Conservation (phyloP, 192 early-diverging fungal species). For the Phlyctochytrium bullatum region DNA sequence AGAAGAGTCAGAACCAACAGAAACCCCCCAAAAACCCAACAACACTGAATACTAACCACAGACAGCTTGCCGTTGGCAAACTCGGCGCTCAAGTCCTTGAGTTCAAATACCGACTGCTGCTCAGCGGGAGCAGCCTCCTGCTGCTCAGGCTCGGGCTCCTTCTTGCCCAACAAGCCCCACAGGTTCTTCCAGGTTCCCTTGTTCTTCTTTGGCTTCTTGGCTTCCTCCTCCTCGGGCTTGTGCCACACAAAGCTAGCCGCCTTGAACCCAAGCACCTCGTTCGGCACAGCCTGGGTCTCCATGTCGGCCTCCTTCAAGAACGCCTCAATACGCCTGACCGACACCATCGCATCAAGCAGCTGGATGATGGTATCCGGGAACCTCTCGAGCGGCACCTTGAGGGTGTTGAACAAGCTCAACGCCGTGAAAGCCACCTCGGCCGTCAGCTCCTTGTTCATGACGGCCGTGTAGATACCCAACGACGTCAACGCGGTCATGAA, state of each 20-base stretch:
- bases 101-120: conserved; percentile 47
- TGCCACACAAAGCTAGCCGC: conserved; percentile 19
- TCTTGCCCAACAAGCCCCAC: background rate
- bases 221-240: conserved; percentile 3
- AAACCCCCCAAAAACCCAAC: background rate
- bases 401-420: conserved; percentile 54
- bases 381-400: conserved; percentile 44
- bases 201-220: background rate
- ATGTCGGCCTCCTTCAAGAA: conserved; percentile 17
- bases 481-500: conserved; percentile 51
- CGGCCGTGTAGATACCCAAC: conserved; percentile 47
- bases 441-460: conserved; percentile 53
- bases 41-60: conserved; percentile 54
- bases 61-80: conserved; percentile 76
- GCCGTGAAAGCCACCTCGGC: conserved; percentile 57
- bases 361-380: conserved; percentile 55
- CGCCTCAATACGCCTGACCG: conserved; percentile 37
- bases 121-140: background rate
- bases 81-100: conserved; percentile 58
- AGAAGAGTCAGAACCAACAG: background rate
- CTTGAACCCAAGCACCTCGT: conserved; percentile 15
- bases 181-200: conserved; percentile 3
- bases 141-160: background rate
- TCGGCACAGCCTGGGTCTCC: background rate
- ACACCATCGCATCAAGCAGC: conserved; percentile 41